Base-by-base conservation (phyloP, 2,329 filamentous ascomycete species). In the Calonectria leucothoes region DNA sequence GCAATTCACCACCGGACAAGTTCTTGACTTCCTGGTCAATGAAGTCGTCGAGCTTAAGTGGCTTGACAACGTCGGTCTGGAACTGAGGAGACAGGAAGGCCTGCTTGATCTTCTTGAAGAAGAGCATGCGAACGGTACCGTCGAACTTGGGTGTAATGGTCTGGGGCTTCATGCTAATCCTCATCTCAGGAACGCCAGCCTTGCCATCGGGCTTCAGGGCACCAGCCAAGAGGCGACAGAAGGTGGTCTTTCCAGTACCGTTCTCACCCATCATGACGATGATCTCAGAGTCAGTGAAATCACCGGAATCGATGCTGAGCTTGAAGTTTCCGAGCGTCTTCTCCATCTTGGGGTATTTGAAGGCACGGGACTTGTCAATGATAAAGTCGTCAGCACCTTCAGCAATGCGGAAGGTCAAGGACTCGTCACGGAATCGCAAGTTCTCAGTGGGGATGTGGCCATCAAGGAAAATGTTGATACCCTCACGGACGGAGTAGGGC, bases 241-340 rank as follows among this genome's bases (percentile, higher is more conserved):
- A 99, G 6, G 97, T 99, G 1, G 97, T 99, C 90, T 99, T 98
- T 85, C 97, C 97, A 42, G 97, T 99, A 87, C 97, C 97, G 87
- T 99, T 99, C 89, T 98, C 96, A 79, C 97, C 97, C 97, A 99
- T 98, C 95, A 99, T 98, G 86, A 99, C 97, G 71, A 99, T 92
- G 80, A 99, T 99, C 84, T 99, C 97, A 0, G 97, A 99, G 85
- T 99, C 96, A 25, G 97, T 98, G 84, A 99, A 99, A 74, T 93
- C 89, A 79, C 97, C 97, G 29, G 91, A 71, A 59, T 98, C 94
- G 77, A 99, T 93, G 71, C 86, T 90, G 65, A 99, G 91, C 81
- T 94, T 92, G 91, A 99, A 99, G 84, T 90, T 91, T 74, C 96
- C 97, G 45, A 98, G 89, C 0, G 94, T 97, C 91, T 98, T 98